phyloP scores from a whole-genome alignment of 1,284 basidiomycete species.

The Naganishia liquefaciens region DNA sequence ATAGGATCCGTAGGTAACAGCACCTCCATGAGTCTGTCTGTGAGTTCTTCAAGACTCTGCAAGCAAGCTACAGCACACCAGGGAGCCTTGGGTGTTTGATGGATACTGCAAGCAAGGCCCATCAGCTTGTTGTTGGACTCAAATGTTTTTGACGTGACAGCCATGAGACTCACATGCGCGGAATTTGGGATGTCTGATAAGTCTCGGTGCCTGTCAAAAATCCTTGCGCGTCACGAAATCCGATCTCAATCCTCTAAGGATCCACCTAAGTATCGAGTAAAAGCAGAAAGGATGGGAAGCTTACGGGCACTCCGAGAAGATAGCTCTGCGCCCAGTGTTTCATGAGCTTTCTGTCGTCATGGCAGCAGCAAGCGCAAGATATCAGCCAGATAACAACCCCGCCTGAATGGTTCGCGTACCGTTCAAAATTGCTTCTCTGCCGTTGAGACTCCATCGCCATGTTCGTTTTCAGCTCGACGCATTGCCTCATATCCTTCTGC shows the following conservation, averaged over 20 bases:
- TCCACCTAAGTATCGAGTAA: neutral
- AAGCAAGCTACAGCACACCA: slow-evolving; percentile 46
- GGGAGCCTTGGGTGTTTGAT: slow-evolving; percentile 33
- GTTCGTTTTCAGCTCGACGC: slow-evolving; percentile 93
- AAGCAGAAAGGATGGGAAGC: slow-evolving; percentile 43
- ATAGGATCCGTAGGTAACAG: slow-evolving; percentile 47
- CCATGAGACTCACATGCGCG: slow-evolving; percentile 57
- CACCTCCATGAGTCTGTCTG: slow-evolving; percentile 40
- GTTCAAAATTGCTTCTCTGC: slow-evolving; percentile 78
- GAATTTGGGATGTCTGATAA: slow-evolving; percentile 72
- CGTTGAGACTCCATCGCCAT: slow-evolving; percentile 67
- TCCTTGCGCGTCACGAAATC: slow-evolving; percentile 81
- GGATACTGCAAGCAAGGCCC: slow-evolving; percentile 1
- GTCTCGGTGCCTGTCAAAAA: slow-evolving; percentile 63
- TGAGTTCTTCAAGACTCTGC: slow-evolving; percentile 45
- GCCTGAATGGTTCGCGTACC: slow-evolving; percentile 57
- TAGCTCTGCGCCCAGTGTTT: slow-evolving; percentile 97
- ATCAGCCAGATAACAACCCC: neutral
- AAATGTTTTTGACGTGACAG: neutral
- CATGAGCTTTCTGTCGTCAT: slow-evolving; percentile 69
- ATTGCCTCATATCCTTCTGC: slow-evolving; percentile 46
- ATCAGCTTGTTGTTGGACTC: too few species aligned
- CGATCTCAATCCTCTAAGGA: slow-evolving; percentile 77
- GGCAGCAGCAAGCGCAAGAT: neutral
- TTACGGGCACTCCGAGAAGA: slow-evolving; percentile 81